These are phyloP conservation scores for Chenopodium album DNA, from an alignment of 148 eudicot genomes.

Conservation along the genomic window DNA sequence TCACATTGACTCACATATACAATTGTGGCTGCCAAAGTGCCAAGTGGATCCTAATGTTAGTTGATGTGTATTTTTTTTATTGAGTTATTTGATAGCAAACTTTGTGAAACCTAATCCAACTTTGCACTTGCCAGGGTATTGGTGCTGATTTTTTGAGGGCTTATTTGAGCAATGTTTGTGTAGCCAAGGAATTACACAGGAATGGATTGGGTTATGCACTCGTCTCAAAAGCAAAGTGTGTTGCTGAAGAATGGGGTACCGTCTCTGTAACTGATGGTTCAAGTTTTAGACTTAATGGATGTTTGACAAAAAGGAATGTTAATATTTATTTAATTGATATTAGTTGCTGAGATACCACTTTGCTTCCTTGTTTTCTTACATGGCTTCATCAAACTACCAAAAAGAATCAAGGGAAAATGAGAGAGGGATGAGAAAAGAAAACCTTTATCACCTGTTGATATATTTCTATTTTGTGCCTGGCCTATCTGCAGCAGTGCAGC, in stretches of 20 bases:
- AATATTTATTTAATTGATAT: not conserved
- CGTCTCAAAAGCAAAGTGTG: slow-evolving; percentile 52
- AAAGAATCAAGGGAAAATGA: not conserved
- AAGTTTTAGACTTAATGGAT: not conserved
- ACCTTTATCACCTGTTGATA: not conserved
- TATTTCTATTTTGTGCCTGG: not conserved
- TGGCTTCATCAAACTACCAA: not conserved
- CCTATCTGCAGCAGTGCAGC: not conserved
- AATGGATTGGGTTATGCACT: slow-evolving; percentile 72
- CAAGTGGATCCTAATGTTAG: not conserved
- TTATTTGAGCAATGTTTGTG: slow-evolving; percentile 88
- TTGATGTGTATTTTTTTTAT: not conserved
- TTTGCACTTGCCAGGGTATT: slow-evolving; percentile 56
- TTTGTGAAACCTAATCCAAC: not conserved
- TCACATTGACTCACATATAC: too few species aligned
- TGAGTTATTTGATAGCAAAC: not conserved
- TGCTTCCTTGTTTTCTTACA: not conserved
- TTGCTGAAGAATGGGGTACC: slow-evolving; percentile 93
- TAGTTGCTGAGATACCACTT: not conserved
- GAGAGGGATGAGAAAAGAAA: not conserved
- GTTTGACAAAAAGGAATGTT: not conserved
- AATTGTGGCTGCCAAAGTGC: too few species aligned
- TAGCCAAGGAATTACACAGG: slow-evolving; percentile 79
- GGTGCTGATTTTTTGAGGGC: slow-evolving; percentile 90
- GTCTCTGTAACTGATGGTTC: slow-evolving; percentile 1